phyloP scores from a whole-genome alignment of 2,329 filamentous ascomycete genomes.

The Penicillium sp. region DNA sequence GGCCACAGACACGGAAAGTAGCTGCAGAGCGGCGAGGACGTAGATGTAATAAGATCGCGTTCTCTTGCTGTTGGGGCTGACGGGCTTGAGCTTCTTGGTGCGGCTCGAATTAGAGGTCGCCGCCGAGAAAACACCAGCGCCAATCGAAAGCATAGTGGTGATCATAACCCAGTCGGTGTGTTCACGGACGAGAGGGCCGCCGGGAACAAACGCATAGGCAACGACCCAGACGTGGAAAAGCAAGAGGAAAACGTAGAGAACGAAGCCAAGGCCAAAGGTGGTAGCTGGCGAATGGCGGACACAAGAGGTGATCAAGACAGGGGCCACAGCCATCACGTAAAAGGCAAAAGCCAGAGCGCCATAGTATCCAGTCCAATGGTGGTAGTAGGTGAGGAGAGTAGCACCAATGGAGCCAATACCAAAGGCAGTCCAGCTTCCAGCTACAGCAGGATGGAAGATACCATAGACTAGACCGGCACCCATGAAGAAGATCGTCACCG shows the following conservation, averaged over 20 bases:
- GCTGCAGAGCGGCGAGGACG: slow-evolving; percentile 67
- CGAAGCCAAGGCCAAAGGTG: slow-evolving; percentile 82
- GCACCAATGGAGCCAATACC: slow-evolving; percentile 74
- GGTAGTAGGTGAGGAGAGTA: slow-evolving; percentile 66
- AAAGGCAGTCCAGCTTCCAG: slow-evolving; percentile 73
- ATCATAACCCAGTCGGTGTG: slow-evolving; percentile 95
- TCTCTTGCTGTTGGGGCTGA: slow-evolving; percentile 40
- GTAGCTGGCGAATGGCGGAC: slow-evolving; percentile 68
- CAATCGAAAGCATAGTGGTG: slow-evolving; percentile 75
- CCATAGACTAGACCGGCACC: slow-evolving; percentile 70
- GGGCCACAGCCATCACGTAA: slow-evolving; percentile 75
- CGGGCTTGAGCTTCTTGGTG: slow-evolving; percentile 37
- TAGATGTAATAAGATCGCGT: slow-evolving; percentile 64
- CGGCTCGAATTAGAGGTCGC: slow-evolving; percentile 49
- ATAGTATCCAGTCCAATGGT: slow-evolving; percentile 84
- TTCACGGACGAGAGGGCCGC: slow-evolving; percentile 84
- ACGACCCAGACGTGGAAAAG: slow-evolving; percentile 99
- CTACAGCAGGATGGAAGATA: slow-evolving; percentile 63
- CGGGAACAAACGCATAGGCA: slow-evolving; percentile 94
- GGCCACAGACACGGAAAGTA: slow-evolving; percentile 71
- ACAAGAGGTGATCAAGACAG: slow-evolving; percentile 68
- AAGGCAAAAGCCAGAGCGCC: slow-evolving; percentile 69
- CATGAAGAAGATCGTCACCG: slow-evolving; percentile 82
- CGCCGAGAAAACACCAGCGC: slow-evolving; percentile 71
- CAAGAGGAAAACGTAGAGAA: slow-evolving; percentile 87